phyloP scores from a whole-genome alignment of 257 asterid species.

The Solanum infundibuliforme region DNA sequence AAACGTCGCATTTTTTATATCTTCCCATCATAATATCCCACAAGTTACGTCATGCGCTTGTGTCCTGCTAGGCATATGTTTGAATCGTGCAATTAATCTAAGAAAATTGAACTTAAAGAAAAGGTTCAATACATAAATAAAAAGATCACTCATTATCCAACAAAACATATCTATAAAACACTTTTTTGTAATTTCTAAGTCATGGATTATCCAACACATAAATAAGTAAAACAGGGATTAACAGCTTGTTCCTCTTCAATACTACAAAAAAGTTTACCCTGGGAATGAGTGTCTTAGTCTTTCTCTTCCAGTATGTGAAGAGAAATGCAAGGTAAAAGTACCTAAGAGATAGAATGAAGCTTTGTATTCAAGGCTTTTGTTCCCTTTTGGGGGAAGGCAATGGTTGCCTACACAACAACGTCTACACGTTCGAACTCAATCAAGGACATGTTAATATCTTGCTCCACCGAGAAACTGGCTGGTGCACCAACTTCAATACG shows the following conservation, averaged over 20 bases:
- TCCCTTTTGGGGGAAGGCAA: neutral
- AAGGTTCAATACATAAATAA: neutral
- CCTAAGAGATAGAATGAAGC: neutral
- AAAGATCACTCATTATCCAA: neutral
- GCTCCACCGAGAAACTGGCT: slow-evolving; percentile 43
- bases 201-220: neutral
- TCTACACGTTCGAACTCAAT: slow-evolving; percentile 68
- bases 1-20: no score
- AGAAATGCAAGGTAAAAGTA: neutral
- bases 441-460: slow-evolving; percentile 54
- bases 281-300: neutral
- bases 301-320: neutral
- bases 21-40: neutral
- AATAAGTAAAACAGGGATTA: neutral
- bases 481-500: slow-evolving; percentile 44
- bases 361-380: neutral
- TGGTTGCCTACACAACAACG: slow-evolving; percentile 37
- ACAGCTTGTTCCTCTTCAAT: neutral
- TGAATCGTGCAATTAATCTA: neutral
- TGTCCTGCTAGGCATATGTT: neutral
- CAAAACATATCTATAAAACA: neutral
- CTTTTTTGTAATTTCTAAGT: neutral
- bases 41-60: neutral
- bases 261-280: neutral
- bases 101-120: neutral